A percentile compares a stretch with the other conserved stretches of the same genome.
Conservation (phyloP, 306 rosid genomes). For the Malus sieversii region DNA sequence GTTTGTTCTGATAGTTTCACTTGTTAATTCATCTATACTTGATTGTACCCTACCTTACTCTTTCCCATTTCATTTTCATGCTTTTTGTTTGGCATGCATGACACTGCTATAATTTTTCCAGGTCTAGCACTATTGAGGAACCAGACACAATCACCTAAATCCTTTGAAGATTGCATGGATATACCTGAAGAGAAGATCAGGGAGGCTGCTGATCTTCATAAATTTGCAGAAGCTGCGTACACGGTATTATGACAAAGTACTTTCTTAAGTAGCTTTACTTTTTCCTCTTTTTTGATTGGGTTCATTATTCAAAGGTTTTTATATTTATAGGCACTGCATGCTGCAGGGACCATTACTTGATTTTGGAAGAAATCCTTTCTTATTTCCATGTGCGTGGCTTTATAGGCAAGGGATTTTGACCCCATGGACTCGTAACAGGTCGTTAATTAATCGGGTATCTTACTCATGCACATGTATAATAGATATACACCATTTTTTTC, state of each 20-base stretch:
- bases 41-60: not conserved
- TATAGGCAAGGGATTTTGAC: constrained; percentile 80
- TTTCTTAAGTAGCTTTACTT: not conserved
- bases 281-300: not conserved
- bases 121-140: constrained; percentile 78
- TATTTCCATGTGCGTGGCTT: constrained; percentile 79
- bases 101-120: constrained; percentile 29
- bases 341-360: constrained; percentile 93
- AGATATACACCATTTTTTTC: not conserved
- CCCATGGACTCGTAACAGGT: constrained; percentile 89
- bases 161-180: constrained; percentile 37
- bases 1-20: constrained; percentile 28
- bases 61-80: not conserved
- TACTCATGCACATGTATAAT: constrained; percentile 20
- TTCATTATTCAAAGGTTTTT: not conserved
- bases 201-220: constrained; percentile 84
- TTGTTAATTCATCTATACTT: not conserved
- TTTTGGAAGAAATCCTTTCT: constrained; percentile 75
- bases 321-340: constrained; percentile 12
- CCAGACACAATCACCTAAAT: constrained; percentile 34
- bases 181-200: constrained; percentile 46
- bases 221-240: constrained; percentile 94
- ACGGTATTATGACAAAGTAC: constrained; percentile 41
- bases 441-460: constrained; percentile 30
- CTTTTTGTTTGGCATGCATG: not conserved